Evolutionary conservation across 2,329 filamentous ascomycete species (phyloP).

Genomic region (Cercospora janseana): DNA sequence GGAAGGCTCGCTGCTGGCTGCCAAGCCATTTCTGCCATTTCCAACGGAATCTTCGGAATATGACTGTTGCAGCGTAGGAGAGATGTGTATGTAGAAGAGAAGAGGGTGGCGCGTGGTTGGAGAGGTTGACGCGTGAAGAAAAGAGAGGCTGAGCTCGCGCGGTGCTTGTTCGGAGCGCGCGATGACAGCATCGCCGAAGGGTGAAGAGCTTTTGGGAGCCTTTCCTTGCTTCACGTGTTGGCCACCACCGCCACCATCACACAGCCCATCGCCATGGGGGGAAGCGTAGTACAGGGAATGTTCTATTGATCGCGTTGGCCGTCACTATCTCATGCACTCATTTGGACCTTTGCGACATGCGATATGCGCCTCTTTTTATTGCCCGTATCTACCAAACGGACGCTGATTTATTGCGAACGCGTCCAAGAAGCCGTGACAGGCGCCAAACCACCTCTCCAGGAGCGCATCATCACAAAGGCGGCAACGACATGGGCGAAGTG

Average conservation of each 20-base stretch:
- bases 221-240: constrained; percentile 16
- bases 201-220: background rate
- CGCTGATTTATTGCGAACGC: constrained; percentile 87
- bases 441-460: constrained; percentile 58
- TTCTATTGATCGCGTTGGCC: constrained; percentile 8
- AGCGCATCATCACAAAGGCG: constrained; percentile 69
- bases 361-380: constrained; percentile 89
- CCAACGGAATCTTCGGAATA: background rate
- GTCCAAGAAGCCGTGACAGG: constrained; percentile 47
- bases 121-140: background rate
- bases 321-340: background rate
- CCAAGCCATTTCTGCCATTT: background rate
- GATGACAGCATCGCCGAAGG: constrained; percentile 5
- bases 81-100: background rate
- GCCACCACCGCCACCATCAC: background rate
- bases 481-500: constrained; percentile 77
- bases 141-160: background rate
- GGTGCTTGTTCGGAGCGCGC: background rate
- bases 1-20: background rate
- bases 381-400: constrained; percentile 85
- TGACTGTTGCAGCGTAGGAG: background rate
- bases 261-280: constrained; percentile 1
- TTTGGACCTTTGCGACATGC: background rate
- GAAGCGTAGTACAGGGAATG: background rate
- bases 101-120: background rate